Base-by-base conservation (phyloP, 805 yeast species). In the Candida boidinii region DNA sequence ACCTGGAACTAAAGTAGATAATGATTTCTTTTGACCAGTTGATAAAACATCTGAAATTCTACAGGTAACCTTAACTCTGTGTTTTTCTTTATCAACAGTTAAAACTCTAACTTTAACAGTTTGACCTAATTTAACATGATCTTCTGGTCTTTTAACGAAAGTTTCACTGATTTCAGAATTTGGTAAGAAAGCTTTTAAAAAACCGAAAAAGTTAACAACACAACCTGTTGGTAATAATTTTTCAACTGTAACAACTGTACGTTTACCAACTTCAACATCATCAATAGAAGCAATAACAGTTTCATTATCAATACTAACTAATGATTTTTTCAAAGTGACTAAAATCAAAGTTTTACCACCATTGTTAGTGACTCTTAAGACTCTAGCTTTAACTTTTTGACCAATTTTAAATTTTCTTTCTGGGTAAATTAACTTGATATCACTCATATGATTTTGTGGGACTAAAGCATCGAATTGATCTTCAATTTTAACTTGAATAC, bases 361-460 rank as follows among this genome's bases (percentile, higher is more conserved):
- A 28, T 49, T 59, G 25, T 53, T 45, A 28, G 68, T 59, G 16
- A 71, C 66, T 33, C 58, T 66, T 43, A 85, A 56, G 10, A 86
- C 70, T 59, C 94, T 73, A 40, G 79, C 92, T 46, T 70, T 81
- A 20, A 85, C 84, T 44, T 78, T 81, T 27, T 80, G 64, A 9
- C 96, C 97, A 28, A 79, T 76, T 56, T 83, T 84, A 67, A 79
- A 90, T 49, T 86, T 85, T 64, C 92, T 73, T 58, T 92, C 97
- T 5, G 98, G 98, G 50, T 90, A 80, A 3, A 76, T 74, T 41
- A 90, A 65, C 51, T 76, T 79, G 37, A 82, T 69, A 55, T 92
- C 99, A 44, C 94, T 79, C 56, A 92, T 72, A 47, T 90, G 95
- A 17, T 62, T 50, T 18, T 75, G 64, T 11, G 84, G 79, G 19